Conservation (phyloP, 2,329 filamentous ascomycete genomes). For the Pseudocercospora musae region DNA sequence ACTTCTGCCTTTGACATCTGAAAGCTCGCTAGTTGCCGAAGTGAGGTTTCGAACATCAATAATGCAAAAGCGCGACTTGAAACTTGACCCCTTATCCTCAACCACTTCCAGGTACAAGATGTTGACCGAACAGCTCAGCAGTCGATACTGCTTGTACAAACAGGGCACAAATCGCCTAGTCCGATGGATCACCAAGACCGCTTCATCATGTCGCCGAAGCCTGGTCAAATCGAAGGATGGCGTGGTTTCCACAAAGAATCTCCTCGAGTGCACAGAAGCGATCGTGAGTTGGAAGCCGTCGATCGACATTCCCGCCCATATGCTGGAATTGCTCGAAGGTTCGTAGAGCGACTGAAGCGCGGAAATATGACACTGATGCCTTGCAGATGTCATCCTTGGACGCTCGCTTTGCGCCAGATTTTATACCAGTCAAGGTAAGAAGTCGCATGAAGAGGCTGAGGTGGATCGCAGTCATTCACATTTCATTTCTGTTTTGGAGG, state of each 20-base stretch:
- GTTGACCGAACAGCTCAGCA: background rate
- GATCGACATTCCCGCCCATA: background rate
- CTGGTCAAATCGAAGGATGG: background rate
- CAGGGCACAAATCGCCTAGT: background rate
- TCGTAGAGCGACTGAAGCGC: background rate
- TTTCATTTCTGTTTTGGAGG: background rate
- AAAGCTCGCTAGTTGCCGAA: background rate
- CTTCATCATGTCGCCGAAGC: background rate
- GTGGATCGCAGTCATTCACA: background rate
- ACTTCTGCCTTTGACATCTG: background rate
- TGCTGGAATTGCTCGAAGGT: background rate
- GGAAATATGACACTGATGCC: too few species aligned
- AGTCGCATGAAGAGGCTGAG: background rate
- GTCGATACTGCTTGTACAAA: background rate
- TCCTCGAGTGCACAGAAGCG: background rate
- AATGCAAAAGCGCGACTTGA: too few species aligned
- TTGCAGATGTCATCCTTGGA: background rate
- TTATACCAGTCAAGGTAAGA: background rate
- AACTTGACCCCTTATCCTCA: too few species aligned
- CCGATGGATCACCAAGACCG: background rate
- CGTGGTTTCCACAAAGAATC: background rate
- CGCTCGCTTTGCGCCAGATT: background rate
- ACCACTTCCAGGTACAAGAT: background rate
- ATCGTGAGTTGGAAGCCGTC: background rate
- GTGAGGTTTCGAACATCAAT: background rate